These are phyloP conservation scores for Xylaria multiplex DNA, from an alignment of 2,329 filamentous ascomycete species.

Conservation along the genomic window DNA sequence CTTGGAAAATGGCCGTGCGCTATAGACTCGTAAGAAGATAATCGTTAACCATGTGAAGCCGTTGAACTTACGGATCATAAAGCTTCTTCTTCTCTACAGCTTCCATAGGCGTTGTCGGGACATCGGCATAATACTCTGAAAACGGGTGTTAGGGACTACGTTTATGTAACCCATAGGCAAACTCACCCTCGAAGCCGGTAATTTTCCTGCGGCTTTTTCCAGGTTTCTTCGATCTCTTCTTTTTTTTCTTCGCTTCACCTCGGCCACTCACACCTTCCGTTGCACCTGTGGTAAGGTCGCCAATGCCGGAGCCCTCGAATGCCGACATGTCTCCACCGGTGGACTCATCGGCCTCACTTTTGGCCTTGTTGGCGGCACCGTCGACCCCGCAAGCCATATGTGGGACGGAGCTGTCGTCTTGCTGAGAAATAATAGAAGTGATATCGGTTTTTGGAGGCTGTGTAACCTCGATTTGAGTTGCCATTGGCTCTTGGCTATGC, in stretches of 20 bases:
- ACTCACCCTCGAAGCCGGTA: constrained; percentile 75
- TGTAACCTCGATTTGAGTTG: neutral
- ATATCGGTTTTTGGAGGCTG: constrained; percentile 22
- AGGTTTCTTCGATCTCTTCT: constrained; percentile 20
- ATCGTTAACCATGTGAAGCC: neutral
- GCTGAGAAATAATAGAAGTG: neutral
- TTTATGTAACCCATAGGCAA: neutral
- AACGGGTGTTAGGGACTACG: constrained; percentile 28
- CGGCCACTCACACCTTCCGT: neutral
- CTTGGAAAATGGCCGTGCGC: constrained; percentile 66
- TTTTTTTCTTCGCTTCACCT: constrained; percentile 19
- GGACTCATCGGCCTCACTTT: constrained; percentile 1
- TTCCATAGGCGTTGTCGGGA: constrained; percentile 78
- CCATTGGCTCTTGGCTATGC: constrained; percentile 23
- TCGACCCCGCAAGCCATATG: constrained; percentile 9
- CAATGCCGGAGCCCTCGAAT: neutral
- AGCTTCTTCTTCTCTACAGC: constrained; percentile 70
- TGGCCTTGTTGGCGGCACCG: neutral
- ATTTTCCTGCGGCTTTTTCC: constrained; percentile 54
- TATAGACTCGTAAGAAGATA: constrained; percentile 44
- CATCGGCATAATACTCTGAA: constrained; percentile 78
- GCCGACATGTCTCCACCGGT: neutral
- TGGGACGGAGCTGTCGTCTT: neutral
- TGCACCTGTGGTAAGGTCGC: neutral
- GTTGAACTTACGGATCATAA: constrained; percentile 69